These are phyloP conservation scores for Onygenales sp. DNA, from an alignment of 2,329 filamentous ascomycete species.

Conservation along the genomic window DNA sequence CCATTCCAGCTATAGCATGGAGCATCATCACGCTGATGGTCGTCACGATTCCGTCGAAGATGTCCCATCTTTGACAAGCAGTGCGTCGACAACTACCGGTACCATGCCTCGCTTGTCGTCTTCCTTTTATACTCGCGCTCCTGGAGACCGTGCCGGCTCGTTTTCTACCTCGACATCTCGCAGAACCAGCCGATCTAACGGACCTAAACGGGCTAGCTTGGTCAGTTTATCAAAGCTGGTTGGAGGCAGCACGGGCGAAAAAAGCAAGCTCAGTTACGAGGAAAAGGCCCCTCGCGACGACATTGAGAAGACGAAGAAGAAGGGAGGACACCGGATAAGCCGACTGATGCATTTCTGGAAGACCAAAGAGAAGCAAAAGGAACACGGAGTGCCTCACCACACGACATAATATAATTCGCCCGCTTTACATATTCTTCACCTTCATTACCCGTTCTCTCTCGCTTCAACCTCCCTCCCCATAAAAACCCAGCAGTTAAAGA, in stretches of 20 bases:
- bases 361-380: constrained; percentile 35
- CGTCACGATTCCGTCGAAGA: constrained; percentile 38
- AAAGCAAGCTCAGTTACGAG: constrained; percentile 36
- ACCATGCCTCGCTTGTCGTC: constrained; percentile 34
- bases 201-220: constrained; percentile 38
- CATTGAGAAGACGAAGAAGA: constrained; percentile 31
- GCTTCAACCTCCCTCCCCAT: too few relatives aligned
- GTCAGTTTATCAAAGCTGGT: constrained; percentile 41
- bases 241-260: constrained; percentile 33
- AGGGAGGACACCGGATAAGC: constrained; percentile 37
- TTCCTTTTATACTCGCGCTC: constrained; percentile 31
- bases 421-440: not conserved
- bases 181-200: constrained; percentile 29
- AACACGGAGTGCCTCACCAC: not conserved
- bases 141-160: constrained; percentile 36
- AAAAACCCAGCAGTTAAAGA: not conserved
- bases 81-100: constrained; percentile 38
- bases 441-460: not conserved
- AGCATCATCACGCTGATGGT: constrained; percentile 28
- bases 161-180: constrained; percentile 31
- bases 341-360: constrained; percentile 43
- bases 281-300: constrained; percentile 34
- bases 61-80: constrained; percentile 42
- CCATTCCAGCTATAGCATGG: constrained; percentile 19
- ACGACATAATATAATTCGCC: not conserved